Evolutionary conservation across 495 filamentous ascomycete genomes (phyloP).

Genomic region (Halenospora varia): DNA sequence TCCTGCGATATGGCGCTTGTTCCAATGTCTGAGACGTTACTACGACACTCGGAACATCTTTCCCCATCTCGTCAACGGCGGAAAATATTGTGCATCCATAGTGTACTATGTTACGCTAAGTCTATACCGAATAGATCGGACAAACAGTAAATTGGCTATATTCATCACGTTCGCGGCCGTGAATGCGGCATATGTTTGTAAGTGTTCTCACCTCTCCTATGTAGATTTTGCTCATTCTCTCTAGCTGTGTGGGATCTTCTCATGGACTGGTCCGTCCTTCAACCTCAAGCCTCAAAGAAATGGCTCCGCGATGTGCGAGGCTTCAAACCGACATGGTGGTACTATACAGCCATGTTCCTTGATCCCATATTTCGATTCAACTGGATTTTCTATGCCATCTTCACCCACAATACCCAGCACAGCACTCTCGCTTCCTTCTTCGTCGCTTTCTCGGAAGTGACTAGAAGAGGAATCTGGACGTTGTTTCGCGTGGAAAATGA

Average conservation of each 20-base stretch:
- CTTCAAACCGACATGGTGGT: conserved; percentile 70
- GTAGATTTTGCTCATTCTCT: conserved; percentile 2
- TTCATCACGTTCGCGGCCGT: conserved; percentile 77
- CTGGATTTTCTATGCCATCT: conserved; percentile 94
- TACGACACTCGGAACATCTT: conserved; percentile 81
- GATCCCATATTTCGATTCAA: conserved; percentile 90
- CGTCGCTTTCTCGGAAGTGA: conserved; percentile 71
- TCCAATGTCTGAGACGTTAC: conserved; percentile 91
- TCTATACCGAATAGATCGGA: conserved; percentile 72
- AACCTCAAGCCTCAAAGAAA: conserved; percentile 62
- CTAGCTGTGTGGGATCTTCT: conserved; percentile 87
- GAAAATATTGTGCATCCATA: conserved; percentile 86
- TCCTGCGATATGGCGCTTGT: conserved; percentile 80
- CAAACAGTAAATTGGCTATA: conserved; percentile 46
- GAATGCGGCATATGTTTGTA: conserved; percentile 78
- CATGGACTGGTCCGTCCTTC: conserved; percentile 90
- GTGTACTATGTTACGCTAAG: conserved; percentile 71
- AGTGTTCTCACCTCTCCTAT: conserved; percentile 27
- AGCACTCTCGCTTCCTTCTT: conserved; percentile 73
- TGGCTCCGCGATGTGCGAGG: conserved; percentile 78
- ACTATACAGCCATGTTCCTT: conserved; percentile 78
- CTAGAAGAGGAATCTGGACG: conserved; percentile 81
- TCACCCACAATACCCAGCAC: conserved; percentile 71
- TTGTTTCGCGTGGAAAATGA: conserved; percentile 96
- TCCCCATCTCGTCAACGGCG: conserved; percentile 88